Conservation (phyloP, 2,329 filamentous ascomycete species). For the Emergomyces orientalis region DNA sequence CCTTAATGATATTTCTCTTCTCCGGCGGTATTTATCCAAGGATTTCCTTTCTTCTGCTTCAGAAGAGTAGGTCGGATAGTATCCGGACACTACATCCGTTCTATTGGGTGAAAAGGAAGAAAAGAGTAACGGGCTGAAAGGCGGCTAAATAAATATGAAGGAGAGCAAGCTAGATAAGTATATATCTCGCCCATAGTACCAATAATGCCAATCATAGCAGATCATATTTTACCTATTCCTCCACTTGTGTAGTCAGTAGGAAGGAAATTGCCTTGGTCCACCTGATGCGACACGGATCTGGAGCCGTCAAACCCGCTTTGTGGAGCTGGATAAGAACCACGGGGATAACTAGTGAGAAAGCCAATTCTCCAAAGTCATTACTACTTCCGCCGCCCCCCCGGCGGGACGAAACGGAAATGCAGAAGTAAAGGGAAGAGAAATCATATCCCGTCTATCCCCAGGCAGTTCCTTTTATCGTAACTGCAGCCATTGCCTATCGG, state of each 20-base stretch:
- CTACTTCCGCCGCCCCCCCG: too few species aligned
- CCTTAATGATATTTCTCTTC: neutral
- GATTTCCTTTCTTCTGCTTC: neutral
- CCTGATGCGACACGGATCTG: slow-evolving; percentile 6
- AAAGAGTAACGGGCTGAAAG: neutral
- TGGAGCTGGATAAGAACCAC: neutral
- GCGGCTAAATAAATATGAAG: neutral
- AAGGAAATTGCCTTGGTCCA: too few species aligned
- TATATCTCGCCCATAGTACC: neutral
- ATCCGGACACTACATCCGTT: neutral
- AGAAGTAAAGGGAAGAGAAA: neutral
- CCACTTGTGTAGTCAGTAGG: neutral
- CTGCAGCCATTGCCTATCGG: neutral
- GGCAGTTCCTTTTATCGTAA: neutral
- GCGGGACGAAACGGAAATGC: too few species aligned
- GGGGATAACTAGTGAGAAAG: neutral
- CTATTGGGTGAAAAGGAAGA: neutral
- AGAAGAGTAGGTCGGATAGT: neutral
- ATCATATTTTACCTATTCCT: neutral
- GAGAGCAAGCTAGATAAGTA: neutral
- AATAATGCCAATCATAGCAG: neutral
- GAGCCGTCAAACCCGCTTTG: slow-evolving; percentile 1
- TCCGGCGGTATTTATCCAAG: neutral
- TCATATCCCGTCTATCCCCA: neutral
- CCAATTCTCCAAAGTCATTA: too few species aligned